Evolutionary conservation across 805 yeast genomes (phyloP).

Genomic region (Soucietia sequanensis): DNA sequence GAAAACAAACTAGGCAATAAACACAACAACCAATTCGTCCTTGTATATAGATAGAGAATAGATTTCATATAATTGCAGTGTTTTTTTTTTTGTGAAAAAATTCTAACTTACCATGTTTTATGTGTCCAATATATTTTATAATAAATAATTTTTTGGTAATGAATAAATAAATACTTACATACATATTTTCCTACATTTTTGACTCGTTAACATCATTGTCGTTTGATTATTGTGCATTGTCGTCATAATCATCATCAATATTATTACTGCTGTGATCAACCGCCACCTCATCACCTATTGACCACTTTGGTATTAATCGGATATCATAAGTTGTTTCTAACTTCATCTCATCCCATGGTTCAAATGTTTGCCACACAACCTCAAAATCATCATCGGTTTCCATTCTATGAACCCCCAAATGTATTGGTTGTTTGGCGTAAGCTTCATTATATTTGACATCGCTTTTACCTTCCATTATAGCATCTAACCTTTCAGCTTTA

Average conservation of each 20-base stretch:
- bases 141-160: too few relatives aligned
- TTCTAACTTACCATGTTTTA: too few relatives aligned
- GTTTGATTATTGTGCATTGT: too few relatives aligned
- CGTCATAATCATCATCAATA: slow-evolving; percentile 1
- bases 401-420: slow-evolving; percentile 33
- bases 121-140: too few relatives aligned
- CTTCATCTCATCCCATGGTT: slow-evolving; percentile 46
- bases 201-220: slow-evolving; percentile 5
- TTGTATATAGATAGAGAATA: too few relatives aligned
- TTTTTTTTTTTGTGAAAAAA: too few relatives aligned
- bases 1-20: too few relatives aligned
- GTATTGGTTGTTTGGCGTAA: slow-evolving; percentile 35
- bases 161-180: too few relatives aligned
- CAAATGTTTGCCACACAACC: slow-evolving; percentile 42
- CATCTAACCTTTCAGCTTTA: slow-evolving; percentile 34
- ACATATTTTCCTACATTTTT: slow-evolving; percentile 4
- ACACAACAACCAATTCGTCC: too few relatives aligned
- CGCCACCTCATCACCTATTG: slow-evolving; percentile 1
- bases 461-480: slow-evolving; percentile 31
- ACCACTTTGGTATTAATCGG: slow-evolving; percentile 32
- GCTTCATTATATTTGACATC: slow-evolving; percentile 21
- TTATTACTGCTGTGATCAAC: too few relatives aligned
- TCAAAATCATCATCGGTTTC: slow-evolving; percentile 44
- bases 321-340: slow-evolving; percentile 39
- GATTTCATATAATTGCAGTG: too few relatives aligned